A percentile compares a stretch with the other conserved stretches of the same genome.
Conservation (phyloP, 169 alveolate species). For the Prorocentrum cordatum region DNA sequence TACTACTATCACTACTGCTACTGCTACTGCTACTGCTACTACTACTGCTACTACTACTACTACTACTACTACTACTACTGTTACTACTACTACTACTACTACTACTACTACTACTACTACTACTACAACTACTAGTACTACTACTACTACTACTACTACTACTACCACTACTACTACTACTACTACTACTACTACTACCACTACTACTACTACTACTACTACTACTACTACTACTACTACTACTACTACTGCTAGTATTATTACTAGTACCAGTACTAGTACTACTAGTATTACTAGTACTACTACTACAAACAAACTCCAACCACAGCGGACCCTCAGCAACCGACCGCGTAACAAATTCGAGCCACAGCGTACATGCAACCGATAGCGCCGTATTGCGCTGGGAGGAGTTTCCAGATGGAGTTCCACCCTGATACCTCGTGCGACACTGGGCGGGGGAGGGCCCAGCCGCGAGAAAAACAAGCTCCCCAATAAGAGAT, state of each 20-base stretch:
- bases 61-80: background rate
- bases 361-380: no score
- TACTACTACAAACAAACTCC: background rate
- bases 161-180: background rate
- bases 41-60: background rate
- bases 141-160: background rate
- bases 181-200: background rate
- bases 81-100: background rate
- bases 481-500: no score
- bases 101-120: background rate
- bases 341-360: no score
- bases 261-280: background rate
- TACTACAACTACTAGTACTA: background rate
- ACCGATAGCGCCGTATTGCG: no score
- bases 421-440: no score
- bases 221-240: background rate
- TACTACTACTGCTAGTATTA: background rate
- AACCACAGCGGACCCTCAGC: no score
- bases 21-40: background rate
- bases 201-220: background rate
- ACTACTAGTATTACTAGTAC: background rate
- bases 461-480: no score
- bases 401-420: no score
- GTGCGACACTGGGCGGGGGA: no score
- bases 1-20: background rate